Base-by-base conservation (phyloP, 2,329 filamentous ascomycete species). In the Hymenotorrendiella dingleyae region DNA sequence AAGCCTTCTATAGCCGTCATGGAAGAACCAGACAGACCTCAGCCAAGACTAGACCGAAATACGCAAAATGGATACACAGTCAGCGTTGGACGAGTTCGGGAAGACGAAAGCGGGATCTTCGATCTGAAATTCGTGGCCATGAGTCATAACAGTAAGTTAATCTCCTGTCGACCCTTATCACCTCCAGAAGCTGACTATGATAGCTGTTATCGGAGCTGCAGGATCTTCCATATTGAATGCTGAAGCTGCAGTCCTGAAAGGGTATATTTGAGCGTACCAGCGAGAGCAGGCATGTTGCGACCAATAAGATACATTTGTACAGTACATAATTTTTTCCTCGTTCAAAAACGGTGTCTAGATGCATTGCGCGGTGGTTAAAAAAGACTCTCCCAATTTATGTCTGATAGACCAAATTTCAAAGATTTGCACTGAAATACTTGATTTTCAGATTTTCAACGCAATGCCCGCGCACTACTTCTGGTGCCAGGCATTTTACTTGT, bases 211-310 rank as follows among this genome's bases (percentile, higher is more conserved):
- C 62, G 91, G 91, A 53, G 93, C 93, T 23, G 90, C 91, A n/a
- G 93, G 93, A 9, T 94, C 88, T 2, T 94, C 87, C 23, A 95
- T 97, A 66, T 67, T 97, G 56, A 97, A 97, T 59, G 89, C 90
- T 21, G 91, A 96, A 65, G 88, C 89, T 21, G 88, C 89, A 19
- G 82, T 95, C 9, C 76, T 96, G 53, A 94, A 94, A 71, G 91
- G 90, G 4, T 87, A 83, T 59, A 73, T 90, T n/a, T n/a, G n/a
- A n/a, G n/a, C n/a, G n/a, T n/a, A n/a, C n/a, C n/a, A n/a, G n/a
- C n/a, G n/a, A n/a, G n/a, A n/a, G n/a, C n/a, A n/a, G n/a, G n/a
- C n/a, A n/a, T n/a, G n/a, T n/a, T n/a, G n/a, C n/a, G n/a, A n/a
- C n/a, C n/a, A n/a, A n/a, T n/a, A n/a, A n/a, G n/a, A n/a, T n/a